Evolutionary conservation across 257 asterid genomes (phyloP).

Genomic region (Paraleonurus japonicus): DNA sequence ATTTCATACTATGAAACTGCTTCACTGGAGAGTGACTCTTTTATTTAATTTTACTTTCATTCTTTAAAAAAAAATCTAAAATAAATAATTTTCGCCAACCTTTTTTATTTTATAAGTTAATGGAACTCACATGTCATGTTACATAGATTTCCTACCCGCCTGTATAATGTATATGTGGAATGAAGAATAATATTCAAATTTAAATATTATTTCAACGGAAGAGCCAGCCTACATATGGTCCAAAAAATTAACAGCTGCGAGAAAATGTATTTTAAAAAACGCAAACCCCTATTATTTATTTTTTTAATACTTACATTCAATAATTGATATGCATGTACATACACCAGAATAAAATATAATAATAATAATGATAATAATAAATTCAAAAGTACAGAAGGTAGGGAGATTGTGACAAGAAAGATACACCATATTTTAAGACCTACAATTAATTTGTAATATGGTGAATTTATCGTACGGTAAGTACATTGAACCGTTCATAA

Average conservation of each 20-base stretch:
- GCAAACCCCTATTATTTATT: constrained; percentile 14
- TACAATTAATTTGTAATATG: neutral
- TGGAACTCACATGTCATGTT: constrained; percentile 30
- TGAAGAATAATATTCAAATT: constrained; percentile 11
- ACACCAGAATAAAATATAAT: neutral
- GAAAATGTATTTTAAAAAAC: constrained; percentile 20
- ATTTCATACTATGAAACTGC: no score
- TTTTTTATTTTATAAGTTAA: neutral
- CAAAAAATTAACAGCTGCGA: constrained; percentile 35
- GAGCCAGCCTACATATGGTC: constrained; percentile 38
- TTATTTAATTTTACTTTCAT: neutral
- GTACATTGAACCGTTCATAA: constrained; percentile 36
- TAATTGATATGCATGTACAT: constrained; percentile 39
- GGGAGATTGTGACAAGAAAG: constrained; percentile 26
- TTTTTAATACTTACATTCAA: constrained; percentile 28
- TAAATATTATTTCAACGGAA: constrained; percentile 6
- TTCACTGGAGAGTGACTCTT: no score
- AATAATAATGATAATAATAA: neutral
- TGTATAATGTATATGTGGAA: constrained; percentile 16
- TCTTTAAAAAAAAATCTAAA: neutral
- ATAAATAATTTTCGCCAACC: neutral
- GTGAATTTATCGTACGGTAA: constrained; percentile 24
- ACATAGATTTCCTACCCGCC: constrained; percentile 19
- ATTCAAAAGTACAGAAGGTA: constrained; percentile 8
- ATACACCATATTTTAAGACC: constrained; percentile 14